phyloP scores from a whole-genome alignment of 805 yeast genomes.

The Barnettozyma populi region DNA sequence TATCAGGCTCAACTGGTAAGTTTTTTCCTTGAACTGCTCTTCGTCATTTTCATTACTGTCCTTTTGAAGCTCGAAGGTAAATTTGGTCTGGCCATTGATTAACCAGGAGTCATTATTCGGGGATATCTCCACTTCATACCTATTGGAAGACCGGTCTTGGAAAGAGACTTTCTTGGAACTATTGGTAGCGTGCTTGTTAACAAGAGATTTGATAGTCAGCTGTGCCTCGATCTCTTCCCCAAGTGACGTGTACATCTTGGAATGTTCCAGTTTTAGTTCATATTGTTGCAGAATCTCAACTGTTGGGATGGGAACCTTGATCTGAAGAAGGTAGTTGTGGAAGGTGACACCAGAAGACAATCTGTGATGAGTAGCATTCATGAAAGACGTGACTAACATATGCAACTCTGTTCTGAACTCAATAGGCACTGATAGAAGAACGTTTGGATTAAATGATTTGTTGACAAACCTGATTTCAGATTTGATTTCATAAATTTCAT shows the following conservation, averaged over 20 bases:
- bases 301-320: conserved; percentile 59
- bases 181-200: conserved; percentile 12
- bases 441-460: not conserved
- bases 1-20: conserved; percentile 42
- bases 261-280: conserved; percentile 33
- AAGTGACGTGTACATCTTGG: conserved; percentile 41
- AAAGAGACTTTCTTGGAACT: conserved; percentile 21
- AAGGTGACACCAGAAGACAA: not conserved
- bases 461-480: not conserved
- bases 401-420: not conserved
- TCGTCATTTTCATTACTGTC: conserved; percentile 15
- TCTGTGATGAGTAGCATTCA: not conserved
- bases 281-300: conserved; percentile 57
- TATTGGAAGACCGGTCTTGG: conserved; percentile 19
- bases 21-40: conserved; percentile 13
- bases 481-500: conserved; percentile 5
- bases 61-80: conserved; percentile 37
- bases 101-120: conserved; percentile 71
- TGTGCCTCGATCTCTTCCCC: conserved; percentile 56
- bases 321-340: conserved; percentile 27
- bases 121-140: conserved; percentile 42
- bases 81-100: conserved; percentile 63
- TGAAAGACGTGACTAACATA: not conserved
- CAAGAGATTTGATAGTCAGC: conserved; percentile 34
- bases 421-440: not conserved